Evolutionary conservation across 148 eudicot genomes (phyloP).

Genomic region (Camellia lanceoleosa): DNA sequence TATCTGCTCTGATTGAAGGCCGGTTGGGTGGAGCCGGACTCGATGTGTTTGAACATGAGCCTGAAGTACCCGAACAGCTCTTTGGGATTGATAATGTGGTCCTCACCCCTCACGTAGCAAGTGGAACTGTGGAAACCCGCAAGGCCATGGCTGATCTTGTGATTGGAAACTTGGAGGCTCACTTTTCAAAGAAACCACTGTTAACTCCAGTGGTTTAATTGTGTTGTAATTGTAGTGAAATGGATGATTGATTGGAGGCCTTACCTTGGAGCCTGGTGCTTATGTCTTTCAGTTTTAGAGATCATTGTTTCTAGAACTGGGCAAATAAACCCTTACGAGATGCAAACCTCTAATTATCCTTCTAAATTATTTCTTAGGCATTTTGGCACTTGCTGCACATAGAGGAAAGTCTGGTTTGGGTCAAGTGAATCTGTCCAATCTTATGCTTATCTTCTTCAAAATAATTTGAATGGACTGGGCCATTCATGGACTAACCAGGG

Average conservation of each 20-base stretch:
- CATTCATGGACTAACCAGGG: too few relatives aligned
- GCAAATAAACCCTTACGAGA: neutral
- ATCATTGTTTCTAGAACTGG: constrained; percentile 4
- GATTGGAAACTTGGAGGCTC: constrained; percentile 79
- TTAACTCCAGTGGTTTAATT: constrained; percentile 70
- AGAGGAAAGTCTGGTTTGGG: neutral
- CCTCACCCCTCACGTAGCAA: constrained; percentile 76
- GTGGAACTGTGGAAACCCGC: constrained; percentile 72
- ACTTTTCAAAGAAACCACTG: constrained; percentile 64
- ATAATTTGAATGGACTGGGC: too few relatives aligned
- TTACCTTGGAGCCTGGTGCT: neutral
- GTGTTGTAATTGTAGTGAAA: neutral
- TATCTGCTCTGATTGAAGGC: constrained; percentile 75
- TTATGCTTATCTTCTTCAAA: too few relatives aligned
- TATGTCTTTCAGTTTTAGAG: neutral
- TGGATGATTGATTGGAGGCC: neutral
- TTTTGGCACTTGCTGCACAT: neutral
- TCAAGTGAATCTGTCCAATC: neutral
- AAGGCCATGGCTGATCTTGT: constrained; percentile 83
- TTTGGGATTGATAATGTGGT: constrained; percentile 70
- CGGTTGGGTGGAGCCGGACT: constrained; percentile 87
- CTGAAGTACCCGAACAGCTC: constrained; percentile 76
- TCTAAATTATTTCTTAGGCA: neutral
- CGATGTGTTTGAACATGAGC: constrained; percentile 75
- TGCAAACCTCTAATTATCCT: neutral